Conservation (phyloP, 768 basidiomycete species). For the Porphyrellus cyaneotinctus region DNA sequence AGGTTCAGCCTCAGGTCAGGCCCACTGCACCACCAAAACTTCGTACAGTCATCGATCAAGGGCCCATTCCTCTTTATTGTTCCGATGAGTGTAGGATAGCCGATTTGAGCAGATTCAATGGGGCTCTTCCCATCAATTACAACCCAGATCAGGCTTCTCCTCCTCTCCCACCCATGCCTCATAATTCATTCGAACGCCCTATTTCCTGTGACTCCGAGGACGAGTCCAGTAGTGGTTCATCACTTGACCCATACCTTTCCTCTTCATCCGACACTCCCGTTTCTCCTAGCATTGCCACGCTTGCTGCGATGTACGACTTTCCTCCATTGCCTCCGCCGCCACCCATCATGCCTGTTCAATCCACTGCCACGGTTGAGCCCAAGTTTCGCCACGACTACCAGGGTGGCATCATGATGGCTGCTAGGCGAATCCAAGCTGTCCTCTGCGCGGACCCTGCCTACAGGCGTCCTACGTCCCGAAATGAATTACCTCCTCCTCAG, state of each 20-base stretch:
- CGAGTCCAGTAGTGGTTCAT: slow-evolving; percentile 40
- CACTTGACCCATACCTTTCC: slow-evolving; percentile 32
- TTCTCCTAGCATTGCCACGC: slow-evolving; percentile 34
- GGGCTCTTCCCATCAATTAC: slow-evolving; percentile 43
- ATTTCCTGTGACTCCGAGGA: slow-evolving; percentile 35
- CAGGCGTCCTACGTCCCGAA: slow-evolving; percentile 35
- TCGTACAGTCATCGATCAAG: slow-evolving; percentile 73
- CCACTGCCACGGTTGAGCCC: slow-evolving; percentile 22
- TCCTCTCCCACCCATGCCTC: slow-evolving; percentile 38
- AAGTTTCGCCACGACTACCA: slow-evolving; percentile 42
- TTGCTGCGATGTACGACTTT: slow-evolving; percentile 43
- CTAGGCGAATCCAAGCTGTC: slow-evolving; percentile 48
- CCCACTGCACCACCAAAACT: slow-evolving; percentile 43
- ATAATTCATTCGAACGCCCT: slow-evolving; percentile 33
- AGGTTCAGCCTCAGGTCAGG: slow-evolving; percentile 18
- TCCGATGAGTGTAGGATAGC: slow-evolving; percentile 68
- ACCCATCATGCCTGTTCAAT: slow-evolving; percentile 32
- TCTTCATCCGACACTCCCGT: slow-evolving; percentile 24
- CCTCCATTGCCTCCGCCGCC: slow-evolving; percentile 53
- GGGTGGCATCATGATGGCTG: slow-evolving; percentile 69
- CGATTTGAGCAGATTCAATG: slow-evolving; percentile 46
- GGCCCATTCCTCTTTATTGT: slow-evolving; percentile 82
- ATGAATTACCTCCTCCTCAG: slow-evolving; percentile 33
- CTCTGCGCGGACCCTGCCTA: slow-evolving; percentile 39
- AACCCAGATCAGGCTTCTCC: slow-evolving; percentile 44